A percentile compares a stretch with the other conserved stretches of the same genome.
Evolutionary conservation across 208 protist genomes (phyloP).

Genomic region (Wallacemonas sp.): DNA sequence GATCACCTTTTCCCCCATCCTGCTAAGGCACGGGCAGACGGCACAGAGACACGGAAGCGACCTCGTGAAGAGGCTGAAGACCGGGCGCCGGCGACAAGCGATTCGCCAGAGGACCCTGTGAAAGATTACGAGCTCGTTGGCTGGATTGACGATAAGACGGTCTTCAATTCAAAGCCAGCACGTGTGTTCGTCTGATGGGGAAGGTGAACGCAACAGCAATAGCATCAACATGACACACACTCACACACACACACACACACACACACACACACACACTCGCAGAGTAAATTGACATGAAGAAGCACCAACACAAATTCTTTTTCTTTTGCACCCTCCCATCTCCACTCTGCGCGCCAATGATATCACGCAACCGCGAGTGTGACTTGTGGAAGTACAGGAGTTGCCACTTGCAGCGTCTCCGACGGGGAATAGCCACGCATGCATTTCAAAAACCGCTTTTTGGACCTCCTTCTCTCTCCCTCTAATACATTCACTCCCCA

Average conservation of each 20-base stretch:
- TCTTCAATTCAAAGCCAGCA: conserved; percentile 78
- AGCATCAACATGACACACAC: neutral
- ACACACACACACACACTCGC: neutral
- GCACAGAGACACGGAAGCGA: conserved; percentile 7
- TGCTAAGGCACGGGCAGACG: neutral
- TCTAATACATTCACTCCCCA: neutral
- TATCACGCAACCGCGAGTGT: no score
- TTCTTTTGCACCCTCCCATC: no score
- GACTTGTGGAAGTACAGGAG: no score
- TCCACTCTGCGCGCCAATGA: no score
- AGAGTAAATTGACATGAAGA: no score
- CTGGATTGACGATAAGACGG: conserved; percentile 51
- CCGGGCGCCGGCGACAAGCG: neutral
- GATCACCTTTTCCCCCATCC: conserved; percentile 26
- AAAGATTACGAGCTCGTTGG: conserved; percentile 71
- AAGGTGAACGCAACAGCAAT: conserved; percentile 14
- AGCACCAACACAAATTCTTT: conserved; percentile 2
- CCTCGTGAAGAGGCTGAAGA: conserved; percentile 11
- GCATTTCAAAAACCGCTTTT: conserved; percentile 8
- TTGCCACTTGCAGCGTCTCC: no score
- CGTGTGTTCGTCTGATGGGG: conserved; percentile 41
- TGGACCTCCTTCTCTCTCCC: conserved; percentile 14
- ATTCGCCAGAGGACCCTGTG: neutral
- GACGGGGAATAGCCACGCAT: no score
- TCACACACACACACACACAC: neutral